Evolutionary conservation across 257 asterid species (phyloP), one percentile per base, ranked within the genome.

Genomic region (Voacanga thouarsii): DNA sequence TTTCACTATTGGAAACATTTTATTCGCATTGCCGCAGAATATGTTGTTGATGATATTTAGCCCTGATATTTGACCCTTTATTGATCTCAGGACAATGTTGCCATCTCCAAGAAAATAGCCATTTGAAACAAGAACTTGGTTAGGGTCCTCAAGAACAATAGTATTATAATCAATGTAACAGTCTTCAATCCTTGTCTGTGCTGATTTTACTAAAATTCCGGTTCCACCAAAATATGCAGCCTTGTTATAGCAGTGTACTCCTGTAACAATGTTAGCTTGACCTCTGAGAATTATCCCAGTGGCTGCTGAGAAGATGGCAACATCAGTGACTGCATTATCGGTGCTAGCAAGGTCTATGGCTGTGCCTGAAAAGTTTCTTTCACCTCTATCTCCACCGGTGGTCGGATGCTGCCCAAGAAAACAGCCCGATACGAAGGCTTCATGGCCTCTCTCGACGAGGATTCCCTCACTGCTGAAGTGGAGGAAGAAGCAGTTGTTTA

Each of bases 391-490:
- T 2, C 93, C 93, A 0, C 96, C 96, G 53, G 84, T 75, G 0
- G 92, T 89, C 0, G 89, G 82, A 77, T 89, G 96, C 82, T 88
- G 94, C 5, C 96, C 94, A 21, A 91, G 86, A 78, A 91, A 91
- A 70, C 84, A 81, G 77, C 64, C 63, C 3, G 89, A 78, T 4
- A 89, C 71, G 79, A 91, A 85, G 39, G 92, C 84, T 71, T 91
- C 96, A 53, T 91, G 92, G 33, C 92, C 96, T 18, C 90, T 33
- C 3, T n/a, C 49, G 67, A 89, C 85, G 4, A 85, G 87, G 70
- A 89, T 74, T 7, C 92, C 92, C 47, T 88, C 66, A 0, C 88
- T 86, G 68, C 78, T 76, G 80, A 91, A 91, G 79, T 81, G 94
- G 12, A 89, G 70, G 82, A 91, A 89, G 78, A 83, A 89, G 73